Evolutionary conservation across 2,329 filamentous ascomycete species (phyloP).

Genomic region (Hypoxylon sp.): DNA sequence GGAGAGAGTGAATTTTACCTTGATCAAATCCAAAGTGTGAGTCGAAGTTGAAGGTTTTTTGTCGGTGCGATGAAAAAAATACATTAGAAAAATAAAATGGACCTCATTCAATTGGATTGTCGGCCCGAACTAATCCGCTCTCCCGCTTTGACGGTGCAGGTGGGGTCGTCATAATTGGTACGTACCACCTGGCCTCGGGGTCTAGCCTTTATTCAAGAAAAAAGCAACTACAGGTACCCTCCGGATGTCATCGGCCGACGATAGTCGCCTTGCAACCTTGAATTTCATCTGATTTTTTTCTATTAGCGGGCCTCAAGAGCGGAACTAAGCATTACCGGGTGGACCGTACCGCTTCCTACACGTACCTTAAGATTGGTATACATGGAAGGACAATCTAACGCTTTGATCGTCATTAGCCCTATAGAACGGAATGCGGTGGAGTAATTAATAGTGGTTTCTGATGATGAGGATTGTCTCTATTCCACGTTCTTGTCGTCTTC

Average conservation of each 20-base stretch:
- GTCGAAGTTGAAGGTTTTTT: conserved; percentile 26
- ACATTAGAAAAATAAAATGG: conserved; percentile 10
- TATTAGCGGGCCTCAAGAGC: conserved; percentile 23
- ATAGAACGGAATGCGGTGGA: conserved; percentile 13
- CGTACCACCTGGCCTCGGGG: too few species aligned
- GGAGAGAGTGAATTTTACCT: conserved; percentile 6
- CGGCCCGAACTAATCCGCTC: conserved; percentile 28
- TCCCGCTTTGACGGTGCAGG: conserved; percentile 1
- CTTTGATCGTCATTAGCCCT: conserved; percentile 33
- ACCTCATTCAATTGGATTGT: conserved; percentile 27
- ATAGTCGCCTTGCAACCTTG: conserved; percentile 17
- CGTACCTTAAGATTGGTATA: conserved; percentile 9
- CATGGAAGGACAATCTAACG: neutral
- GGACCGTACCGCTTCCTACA: conserved; percentile 8
- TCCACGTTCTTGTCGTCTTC: conserved; percentile 11
- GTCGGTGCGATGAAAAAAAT: conserved; percentile 22
- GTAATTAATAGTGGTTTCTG: conserved; percentile 24
- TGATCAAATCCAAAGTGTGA: conserved; percentile 9
- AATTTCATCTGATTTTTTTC: conserved; percentile 30
- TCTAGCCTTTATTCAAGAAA: too few species aligned
- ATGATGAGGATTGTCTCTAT: conserved; percentile 34
- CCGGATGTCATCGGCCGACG: neutral
- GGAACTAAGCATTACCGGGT: conserved; percentile 9
- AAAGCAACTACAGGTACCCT: neutral
- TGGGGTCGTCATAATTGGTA: neutral